Conservation (phyloP, 1,139 yeast species). For the Kazachstania sp. region DNA sequence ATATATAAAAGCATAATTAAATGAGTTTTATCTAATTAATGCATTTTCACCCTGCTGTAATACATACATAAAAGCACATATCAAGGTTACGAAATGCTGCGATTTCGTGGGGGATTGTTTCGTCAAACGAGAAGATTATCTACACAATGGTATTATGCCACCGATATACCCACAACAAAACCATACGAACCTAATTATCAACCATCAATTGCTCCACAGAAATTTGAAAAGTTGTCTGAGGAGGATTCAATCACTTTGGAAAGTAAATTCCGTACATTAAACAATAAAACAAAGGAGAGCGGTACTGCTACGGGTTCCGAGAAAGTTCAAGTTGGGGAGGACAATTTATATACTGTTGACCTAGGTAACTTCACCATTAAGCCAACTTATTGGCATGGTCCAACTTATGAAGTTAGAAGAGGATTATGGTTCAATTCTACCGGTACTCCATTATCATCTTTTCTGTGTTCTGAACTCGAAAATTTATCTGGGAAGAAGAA, state of each 20-base stretch:
- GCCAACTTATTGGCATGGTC: conserved; percentile 89
- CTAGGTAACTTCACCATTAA: conserved; percentile 43
- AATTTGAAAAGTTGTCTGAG: conserved; percentile 62
- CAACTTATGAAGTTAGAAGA: conserved; percentile 70
- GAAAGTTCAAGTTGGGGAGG: conserved; percentile 65
- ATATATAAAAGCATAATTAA: no score
- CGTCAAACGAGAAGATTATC: conserved; percentile 1
- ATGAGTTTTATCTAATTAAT: no score
- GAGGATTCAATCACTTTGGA: conserved; percentile 60
- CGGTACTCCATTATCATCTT: conserved; percentile 50
- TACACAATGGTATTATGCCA: conserved; percentile 66
- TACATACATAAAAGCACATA: no score
- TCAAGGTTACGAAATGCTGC: no score
- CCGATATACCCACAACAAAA: conserved; percentile 63
- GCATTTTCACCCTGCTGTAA: no score
- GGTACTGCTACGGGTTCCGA: background rate
- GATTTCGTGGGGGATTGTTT: no score
- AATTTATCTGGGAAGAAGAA: background rate
- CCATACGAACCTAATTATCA: conserved; percentile 51
- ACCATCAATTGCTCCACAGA: conserved; percentile 40
- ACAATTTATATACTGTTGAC: conserved; percentile 66
- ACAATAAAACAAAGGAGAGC: conserved; percentile 13
- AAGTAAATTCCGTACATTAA: conserved; percentile 29
- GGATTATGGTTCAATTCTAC: conserved; percentile 74
- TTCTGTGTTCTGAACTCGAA: conserved; percentile 54